Evolutionary conservation across 2,329 filamentous ascomycete species (phyloP), one percentile per base, ranked within the genome.

Genomic region (Stagonosporopsis vannaccii): DNA sequence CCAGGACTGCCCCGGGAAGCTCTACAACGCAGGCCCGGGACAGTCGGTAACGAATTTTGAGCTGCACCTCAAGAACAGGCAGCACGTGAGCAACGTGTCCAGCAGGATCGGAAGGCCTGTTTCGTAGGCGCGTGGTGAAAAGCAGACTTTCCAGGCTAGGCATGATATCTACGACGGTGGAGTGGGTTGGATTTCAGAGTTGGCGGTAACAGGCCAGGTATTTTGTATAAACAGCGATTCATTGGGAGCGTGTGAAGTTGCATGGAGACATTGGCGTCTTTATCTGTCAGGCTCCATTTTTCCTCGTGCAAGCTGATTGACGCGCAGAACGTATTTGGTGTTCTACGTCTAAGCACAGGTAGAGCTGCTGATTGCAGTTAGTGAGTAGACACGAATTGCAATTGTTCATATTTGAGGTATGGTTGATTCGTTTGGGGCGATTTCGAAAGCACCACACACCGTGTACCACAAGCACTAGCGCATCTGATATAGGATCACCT

Each of bases 31-130:
- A 0, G 91, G 92, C 0, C 92, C 93, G 0, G 91, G 89, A 22
- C 90, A 85, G 73, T 92, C 92, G 2, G 90, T 94, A 5, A 88
- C 88, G 41, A 96, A 97, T 71, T 99, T 99, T 61, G 91, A 97
- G 77, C 87, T 96, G 1, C 95, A 99, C 78, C 81, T 98, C 44
- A 91, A 89, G 76, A 97, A 97, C 76, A 86, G 90, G 39, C 81
- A 84, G 48, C 95, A 99, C 51, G 68, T 66, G 59, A 61, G 62
- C 35, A 74, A 70, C 25, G 74, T 77, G 17, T 69, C 71, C n/a
- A 72, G 66, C 47, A 68, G 75, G 22, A 71, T 58, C 20, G 70
- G 68, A 12, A 60, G 61, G 44, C 51, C 56, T 7, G 51, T 59
- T 20, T 52, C 54, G 4, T 58, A 52, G 37, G 47, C 23, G 15